Base-by-base conservation (phyloP, 2,329 filamentous ascomycete species). In the Torrubiellomyces zombiae region DNA sequence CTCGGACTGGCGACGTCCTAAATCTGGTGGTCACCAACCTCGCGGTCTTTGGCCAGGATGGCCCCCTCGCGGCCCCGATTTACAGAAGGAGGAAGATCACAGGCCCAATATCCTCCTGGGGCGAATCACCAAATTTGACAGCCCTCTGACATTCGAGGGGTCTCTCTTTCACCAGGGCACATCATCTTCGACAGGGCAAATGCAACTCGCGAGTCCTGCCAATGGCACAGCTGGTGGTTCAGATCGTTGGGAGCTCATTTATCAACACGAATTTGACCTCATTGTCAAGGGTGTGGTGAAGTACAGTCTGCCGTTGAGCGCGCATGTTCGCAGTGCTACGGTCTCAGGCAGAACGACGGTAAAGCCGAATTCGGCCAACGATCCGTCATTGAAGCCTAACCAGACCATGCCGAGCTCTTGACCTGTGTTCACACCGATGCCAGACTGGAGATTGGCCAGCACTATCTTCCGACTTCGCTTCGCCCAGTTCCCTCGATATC, bases 231-330 rank as follows among this genome's bases (percentile, higher is more conserved):
- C 82, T 21, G 78, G 79, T 20, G 89, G 86, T 7, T 75, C 75
- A 2, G 72, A 78, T 42, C 71, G 85, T 9, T 98, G 89, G 89
- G 82, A 92, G 45, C 68, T 73, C 31, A 85, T 95, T 23, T 61
- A 94, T 25, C 71, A 91, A 35, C 79, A 94, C 47, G 80, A 86
- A 21, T 98, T 95, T 38, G 82, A 94, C 37, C 63, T 98, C 24
- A 86, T 95, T 32, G 68, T 98, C 20, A 75, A 89, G 38, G 89
- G 89, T 13, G 78, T 89, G 9, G 61, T 98, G 37, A 83, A 85
- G 43, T 98, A 98, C 42, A 67, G 57, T 16, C 54, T 75, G 17
- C 70, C 70, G 3, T 52, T 75, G 26, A 75, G 67, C 38, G 63
- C 67, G 36, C 63, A 60, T 27, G 48, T 70, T 18, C 56, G 67